Base-by-base conservation (phyloP, 106 monocot genomes). In the Posidonia australis region DNA sequence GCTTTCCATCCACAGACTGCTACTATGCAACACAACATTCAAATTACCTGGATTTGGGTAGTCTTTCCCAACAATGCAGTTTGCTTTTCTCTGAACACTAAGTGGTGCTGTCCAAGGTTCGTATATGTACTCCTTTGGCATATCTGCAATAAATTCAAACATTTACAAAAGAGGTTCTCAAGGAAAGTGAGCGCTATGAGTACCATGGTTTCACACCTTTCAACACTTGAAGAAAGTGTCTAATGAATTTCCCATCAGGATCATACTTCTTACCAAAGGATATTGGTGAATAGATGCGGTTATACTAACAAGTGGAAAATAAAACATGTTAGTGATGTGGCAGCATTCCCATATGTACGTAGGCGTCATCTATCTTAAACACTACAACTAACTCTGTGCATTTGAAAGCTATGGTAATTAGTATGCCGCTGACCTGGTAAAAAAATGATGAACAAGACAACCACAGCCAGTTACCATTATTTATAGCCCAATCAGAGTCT, bases 211-310 rank as follows among this genome's bases (percentile, higher is more conserved):
- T 14, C n/a, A 3, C 3, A 88, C 92, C 82, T 85, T 92, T 92
- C 62, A 92, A 58, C 52, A 88, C 80, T 9, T 87, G 92, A 44
- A 92, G 77, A 70, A 92, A 92, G 72, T 92, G 77, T 9, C 82
- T 72, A 54, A 92, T 79, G 62, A 77, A 92, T 12, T 83, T 77
- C 48, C 92, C 92, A 54, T 76, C 54, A 44, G 88, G 80, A 73
- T 92, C 92, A 64, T 92, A 88, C 59, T 92, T 92, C 69, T 79
- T 88, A 19, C 92, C 92, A 64, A 92, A 92, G 5, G 92, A 72
- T 41, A 76, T 80, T 6, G 92, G 92, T 45, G 92, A 92, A 51
- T 92, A 92, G 36, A 92, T 85, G 28, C 82, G 83, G 63, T 87
- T 62, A 68, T 92, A 92, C 92, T 92, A 71, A 41, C 58, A 28